Evolutionary conservation across 352 stramenopile genomes (phyloP).

Genomic region (Phytophthora cactorum): DNA sequence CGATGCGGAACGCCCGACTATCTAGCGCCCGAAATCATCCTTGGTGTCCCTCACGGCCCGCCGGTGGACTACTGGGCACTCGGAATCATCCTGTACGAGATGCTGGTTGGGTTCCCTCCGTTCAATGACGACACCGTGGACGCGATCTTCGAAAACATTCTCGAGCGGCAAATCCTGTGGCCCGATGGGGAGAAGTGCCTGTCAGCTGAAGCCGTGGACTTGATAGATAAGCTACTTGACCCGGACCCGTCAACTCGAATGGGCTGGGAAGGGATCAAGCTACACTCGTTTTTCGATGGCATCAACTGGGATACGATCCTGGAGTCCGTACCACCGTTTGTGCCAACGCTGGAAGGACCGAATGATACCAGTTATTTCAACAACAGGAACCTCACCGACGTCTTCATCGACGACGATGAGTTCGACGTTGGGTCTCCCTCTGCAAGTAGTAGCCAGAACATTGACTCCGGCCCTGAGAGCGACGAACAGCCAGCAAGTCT

Average conservation of each 20-base stretch:
- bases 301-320: slow-evolving; percentile 87
- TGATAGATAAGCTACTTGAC: slow-evolving; percentile 86
- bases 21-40: slow-evolving; percentile 89
- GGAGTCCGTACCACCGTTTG: slow-evolving; percentile 82
- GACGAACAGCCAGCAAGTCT: slow-evolving; percentile 21
- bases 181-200: slow-evolving; percentile 89
- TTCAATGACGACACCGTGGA: slow-evolving; percentile 92
- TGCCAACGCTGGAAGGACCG: slow-evolving; percentile 84
- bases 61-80: slow-evolving; percentile 91
- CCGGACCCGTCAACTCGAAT: slow-evolving; percentile 68
- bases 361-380: slow-evolving; percentile 93
- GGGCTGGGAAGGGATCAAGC: slow-evolving; percentile 65
- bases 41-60: slow-evolving; percentile 67
- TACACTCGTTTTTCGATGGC: slow-evolving; percentile 76
- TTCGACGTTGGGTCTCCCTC: slow-evolving; percentile 65
- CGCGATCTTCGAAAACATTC: slow-evolving; percentile 88
- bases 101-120: slow-evolving; percentile 88
- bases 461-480: slow-evolving; percentile 36
- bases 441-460: slow-evolving; percentile 29
- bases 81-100: slow-evolving; percentile 92
- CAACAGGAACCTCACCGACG: slow-evolving; percentile 86
- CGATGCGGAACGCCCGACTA: slow-evolving; percentile 90
- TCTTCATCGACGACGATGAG: slow-evolving; percentile 87
- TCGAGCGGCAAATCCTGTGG: slow-evolving; percentile 87
- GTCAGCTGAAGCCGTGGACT: slow-evolving; percentile 77